A percentile compares a stretch with the other conserved stretches of the same genome.
Evolutionary conservation across 2,329 filamentous ascomycete genomes (phyloP).

Genomic region (Penicillium concentricum): DNA sequence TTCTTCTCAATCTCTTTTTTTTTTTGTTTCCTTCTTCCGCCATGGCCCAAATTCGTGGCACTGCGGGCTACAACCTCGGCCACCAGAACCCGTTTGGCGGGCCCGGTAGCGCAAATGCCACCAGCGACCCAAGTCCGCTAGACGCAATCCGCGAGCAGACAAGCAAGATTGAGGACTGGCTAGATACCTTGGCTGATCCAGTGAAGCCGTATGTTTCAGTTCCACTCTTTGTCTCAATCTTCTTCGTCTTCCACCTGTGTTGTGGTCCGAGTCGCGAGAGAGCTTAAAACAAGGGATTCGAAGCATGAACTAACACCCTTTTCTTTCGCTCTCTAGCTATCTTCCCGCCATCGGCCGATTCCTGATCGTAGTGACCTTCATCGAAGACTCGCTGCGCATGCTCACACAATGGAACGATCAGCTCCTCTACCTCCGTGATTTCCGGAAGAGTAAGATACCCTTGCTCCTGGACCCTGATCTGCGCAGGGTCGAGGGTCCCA

Average conservation of each 20-base stretch:
- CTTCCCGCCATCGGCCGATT: conserved; percentile 94
- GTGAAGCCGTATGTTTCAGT: conserved; percentile 80
- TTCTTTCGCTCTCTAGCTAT: conserved; percentile 59
- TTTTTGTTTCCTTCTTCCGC: conserved; percentile 12
- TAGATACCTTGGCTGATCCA: conserved; percentile 85
- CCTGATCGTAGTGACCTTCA: conserved; percentile 95
- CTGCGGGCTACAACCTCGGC: conserved; percentile 79
- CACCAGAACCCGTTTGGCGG: conserved; percentile 70
- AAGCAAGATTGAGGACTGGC: conserved; percentile 93
- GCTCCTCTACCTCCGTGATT: conserved; percentile 87
- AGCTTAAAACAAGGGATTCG: conserved; percentile 18
- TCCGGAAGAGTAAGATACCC: conserved; percentile 75
- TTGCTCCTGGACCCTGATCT: conserved; percentile 9
- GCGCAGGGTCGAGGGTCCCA: conserved; percentile 2
- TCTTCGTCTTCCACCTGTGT: background rate
- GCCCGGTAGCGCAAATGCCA: conserved; percentile 58
- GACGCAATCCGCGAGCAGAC: conserved; percentile 92
- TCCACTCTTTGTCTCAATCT: conserved; percentile 4
- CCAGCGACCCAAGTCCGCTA: conserved; percentile 71
- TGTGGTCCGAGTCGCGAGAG: background rate
- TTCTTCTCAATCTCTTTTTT: background rate
- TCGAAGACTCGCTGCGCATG: conserved; percentile 94
- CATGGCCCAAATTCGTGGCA: conserved; percentile 60
- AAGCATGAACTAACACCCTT: conserved; percentile 30
- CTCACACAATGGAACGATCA: conserved; percentile 97